These are phyloP conservation scores for Eucalyptus tenuipes DNA, from an alignment of 345 rosid genomes.

Conservation along the genomic window DNA sequence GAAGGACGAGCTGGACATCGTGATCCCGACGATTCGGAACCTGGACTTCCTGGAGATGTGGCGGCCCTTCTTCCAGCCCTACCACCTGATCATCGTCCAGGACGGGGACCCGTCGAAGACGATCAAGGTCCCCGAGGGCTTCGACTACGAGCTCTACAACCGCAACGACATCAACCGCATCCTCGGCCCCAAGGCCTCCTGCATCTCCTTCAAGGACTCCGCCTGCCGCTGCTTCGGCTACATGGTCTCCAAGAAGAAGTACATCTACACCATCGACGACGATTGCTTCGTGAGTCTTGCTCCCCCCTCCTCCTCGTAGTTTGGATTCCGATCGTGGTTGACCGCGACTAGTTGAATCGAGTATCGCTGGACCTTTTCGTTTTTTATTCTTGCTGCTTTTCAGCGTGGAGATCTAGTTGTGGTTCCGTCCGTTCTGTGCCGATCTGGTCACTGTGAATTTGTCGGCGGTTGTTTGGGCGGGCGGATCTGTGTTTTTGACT, in stretches of 20 bases:
- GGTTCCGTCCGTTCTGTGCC: background rate
- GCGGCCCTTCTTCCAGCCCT: slow-evolving; percentile 32
- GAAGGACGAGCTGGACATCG: slow-evolving; percentile 32
- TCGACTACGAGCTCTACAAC: slow-evolving; percentile 30
- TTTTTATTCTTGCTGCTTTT: background rate
- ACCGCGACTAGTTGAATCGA: background rate
- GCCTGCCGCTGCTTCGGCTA: slow-evolving; percentile 34
- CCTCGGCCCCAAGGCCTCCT: slow-evolving; percentile 35
- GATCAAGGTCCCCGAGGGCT: slow-evolving; percentile 31
- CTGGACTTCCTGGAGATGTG: slow-evolving; percentile 41
- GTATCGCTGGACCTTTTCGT: background rate
- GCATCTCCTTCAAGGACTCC: slow-evolving; percentile 41
- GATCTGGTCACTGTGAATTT: background rate
- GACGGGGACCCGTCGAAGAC: slow-evolving; percentile 33
- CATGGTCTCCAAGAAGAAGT: slow-evolving; percentile 35
- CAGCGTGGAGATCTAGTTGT: background rate
- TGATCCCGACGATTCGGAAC: slow-evolving; percentile 33
- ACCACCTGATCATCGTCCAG: slow-evolving; percentile 36
- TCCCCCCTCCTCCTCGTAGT: background rate
- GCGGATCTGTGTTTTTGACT: background rate
- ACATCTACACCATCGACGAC: slow-evolving; percentile 32
- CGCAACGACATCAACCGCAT: slow-evolving; percentile 25
- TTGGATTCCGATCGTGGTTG: background rate
- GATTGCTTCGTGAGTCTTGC: slow-evolving; percentile 24
- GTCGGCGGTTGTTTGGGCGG: background rate